Evolutionary conservation across 352 stramenopile species (phyloP).

Genomic region (Phytopythium helicoides): DNA sequence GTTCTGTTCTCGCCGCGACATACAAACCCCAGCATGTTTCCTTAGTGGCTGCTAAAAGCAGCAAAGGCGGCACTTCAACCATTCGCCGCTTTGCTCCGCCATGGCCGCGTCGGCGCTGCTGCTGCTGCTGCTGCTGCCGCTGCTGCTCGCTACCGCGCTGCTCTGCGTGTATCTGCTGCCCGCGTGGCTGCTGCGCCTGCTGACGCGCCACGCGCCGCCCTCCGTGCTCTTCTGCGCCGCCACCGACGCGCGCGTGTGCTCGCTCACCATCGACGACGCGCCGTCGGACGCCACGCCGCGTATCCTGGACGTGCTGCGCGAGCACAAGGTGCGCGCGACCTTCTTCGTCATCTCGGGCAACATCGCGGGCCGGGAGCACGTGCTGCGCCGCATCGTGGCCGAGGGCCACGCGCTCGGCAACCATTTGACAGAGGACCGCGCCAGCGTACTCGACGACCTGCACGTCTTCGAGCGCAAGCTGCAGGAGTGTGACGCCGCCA

Average conservation of each 20-base stretch:
- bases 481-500: slow-evolving; percentile 68
- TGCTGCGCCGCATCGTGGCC: slow-evolving; percentile 69
- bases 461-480: slow-evolving; percentile 84
- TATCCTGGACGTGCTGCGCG: slow-evolving; percentile 71
- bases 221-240: slow-evolving; percentile 73
- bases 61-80: too few relatives aligned
- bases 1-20: too few relatives aligned
- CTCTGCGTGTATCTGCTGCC: slow-evolving; percentile 67
- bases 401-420: slow-evolving; percentile 80
- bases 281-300: slow-evolving; percentile 56
- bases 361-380: slow-evolving; percentile 64
- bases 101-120: too few relatives aligned
- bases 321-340: slow-evolving; percentile 65
- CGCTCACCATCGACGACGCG: slow-evolving; percentile 81
- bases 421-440: slow-evolving; percentile 77
- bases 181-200: slow-evolving; percentile 59
- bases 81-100: too few relatives aligned
- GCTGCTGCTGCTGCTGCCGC: slow-evolving; percentile 7
- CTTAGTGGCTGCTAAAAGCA: too few relatives aligned
- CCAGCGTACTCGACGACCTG: slow-evolving; percentile 75
- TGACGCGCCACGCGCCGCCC: slow-evolving; percentile 64
- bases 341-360: slow-evolving; percentile 86
- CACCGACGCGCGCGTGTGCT: slow-evolving; percentile 51
- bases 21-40: too few relatives aligned
- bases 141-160: slow-evolving; percentile 33